phyloP scores from a whole-genome alignment of 2,329 filamentous ascomycete genomes.

The Colletotrichum chrysophilum region DNA sequence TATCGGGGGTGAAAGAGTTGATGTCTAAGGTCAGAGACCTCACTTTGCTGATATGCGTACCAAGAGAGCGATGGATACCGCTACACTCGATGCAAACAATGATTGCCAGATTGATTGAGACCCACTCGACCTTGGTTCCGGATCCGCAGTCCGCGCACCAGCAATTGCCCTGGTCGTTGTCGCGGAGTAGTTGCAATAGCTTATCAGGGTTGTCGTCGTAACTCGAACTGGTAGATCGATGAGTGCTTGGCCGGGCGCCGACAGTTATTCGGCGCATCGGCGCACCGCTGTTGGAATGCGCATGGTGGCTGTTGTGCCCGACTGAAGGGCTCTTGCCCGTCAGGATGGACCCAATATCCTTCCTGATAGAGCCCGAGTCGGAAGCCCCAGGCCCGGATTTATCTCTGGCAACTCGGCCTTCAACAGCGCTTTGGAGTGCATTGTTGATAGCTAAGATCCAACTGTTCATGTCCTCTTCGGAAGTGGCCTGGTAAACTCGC shows the following conservation, averaged over 20 bases:
- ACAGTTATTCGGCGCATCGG: conserved; percentile 89
- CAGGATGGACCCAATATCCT: conserved; percentile 90
- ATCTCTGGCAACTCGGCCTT: conserved; percentile 71
- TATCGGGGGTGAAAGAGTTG: conserved; percentile 94
- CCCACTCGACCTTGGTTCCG: conserved; percentile 94
- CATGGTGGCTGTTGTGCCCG: conserved; percentile 56
- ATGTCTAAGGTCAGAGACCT: conserved; percentile 95
- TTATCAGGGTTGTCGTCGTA: conserved; percentile 86
- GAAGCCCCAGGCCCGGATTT: conserved; percentile 47
- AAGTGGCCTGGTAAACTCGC: conserved; percentile 95
- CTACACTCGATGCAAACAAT: conserved; percentile 98
- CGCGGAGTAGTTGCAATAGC: conserved; percentile 84
- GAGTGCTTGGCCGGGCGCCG: conserved; percentile 79
- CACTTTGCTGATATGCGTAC: conserved; percentile 97
- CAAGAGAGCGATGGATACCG: conserved; percentile 93
- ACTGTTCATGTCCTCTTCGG: conserved; percentile 95
- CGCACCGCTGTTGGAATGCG: conserved; percentile 52
- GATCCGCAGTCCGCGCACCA: conserved; percentile 96
- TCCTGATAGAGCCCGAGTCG: conserved; percentile 66
- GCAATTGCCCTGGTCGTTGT: conserved; percentile 89
- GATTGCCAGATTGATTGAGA: conserved; percentile 96
- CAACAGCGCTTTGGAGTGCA: conserved; percentile 92
- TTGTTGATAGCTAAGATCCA: conserved; percentile 99
- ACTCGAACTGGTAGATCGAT: conserved; percentile 70
- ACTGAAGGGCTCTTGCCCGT: conserved; percentile 88